A percentile compares a stretch with the other conserved stretches of the same genome.
These are phyloP conservation scores for Pachysolen tannophilus DNA, from an alignment of 805 yeast genomes.

Conservation along the genomic window DNA sequence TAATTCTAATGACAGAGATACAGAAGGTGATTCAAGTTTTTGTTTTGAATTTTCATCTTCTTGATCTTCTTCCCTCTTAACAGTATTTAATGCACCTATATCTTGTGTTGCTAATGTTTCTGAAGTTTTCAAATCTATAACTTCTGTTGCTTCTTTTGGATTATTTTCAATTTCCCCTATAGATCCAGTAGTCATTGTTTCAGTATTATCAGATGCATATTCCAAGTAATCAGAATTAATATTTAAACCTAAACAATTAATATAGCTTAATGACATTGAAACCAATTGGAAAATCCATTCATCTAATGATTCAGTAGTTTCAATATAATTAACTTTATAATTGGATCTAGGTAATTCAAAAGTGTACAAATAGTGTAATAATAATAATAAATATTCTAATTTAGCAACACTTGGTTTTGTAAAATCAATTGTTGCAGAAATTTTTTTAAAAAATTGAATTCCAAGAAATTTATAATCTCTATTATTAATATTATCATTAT, in stretches of 20 bases:
- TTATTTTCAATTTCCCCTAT: conserved; percentile 4
- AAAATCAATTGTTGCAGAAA: conserved; percentile 40
- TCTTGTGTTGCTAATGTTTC: too few relatives aligned
- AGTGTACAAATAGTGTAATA: conserved; percentile 39
- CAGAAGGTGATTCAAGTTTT: conserved; percentile 1
- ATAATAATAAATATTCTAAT: conserved; percentile 40
- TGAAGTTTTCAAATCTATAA: too few relatives aligned
- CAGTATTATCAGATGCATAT: conserved; percentile 12
- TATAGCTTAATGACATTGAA: conserved; percentile 28
- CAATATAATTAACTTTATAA: conserved; percentile 22
- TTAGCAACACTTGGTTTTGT: conserved; percentile 38
- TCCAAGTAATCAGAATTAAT: conserved; percentile 10
- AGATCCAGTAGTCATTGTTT: conserved; percentile 18
- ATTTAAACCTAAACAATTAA: conserved; percentile 37
- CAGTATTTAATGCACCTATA: too few relatives aligned
- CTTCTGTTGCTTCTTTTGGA: background rate
- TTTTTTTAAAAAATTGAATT: conserved; percentile 31
- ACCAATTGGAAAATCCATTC: conserved; percentile 35
- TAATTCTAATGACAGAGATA: background rate
- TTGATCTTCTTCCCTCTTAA: background rate
- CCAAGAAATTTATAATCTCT: conserved; percentile 21
- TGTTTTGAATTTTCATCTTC: background rate
- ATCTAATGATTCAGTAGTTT: conserved; percentile 34
- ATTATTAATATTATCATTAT: conserved; percentile 9
- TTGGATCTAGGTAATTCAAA: conserved; percentile 21